Evolutionary conservation across 1,284 basidiomycete genomes (phyloP).

Genomic region (Trichosporon sp.): DNA sequence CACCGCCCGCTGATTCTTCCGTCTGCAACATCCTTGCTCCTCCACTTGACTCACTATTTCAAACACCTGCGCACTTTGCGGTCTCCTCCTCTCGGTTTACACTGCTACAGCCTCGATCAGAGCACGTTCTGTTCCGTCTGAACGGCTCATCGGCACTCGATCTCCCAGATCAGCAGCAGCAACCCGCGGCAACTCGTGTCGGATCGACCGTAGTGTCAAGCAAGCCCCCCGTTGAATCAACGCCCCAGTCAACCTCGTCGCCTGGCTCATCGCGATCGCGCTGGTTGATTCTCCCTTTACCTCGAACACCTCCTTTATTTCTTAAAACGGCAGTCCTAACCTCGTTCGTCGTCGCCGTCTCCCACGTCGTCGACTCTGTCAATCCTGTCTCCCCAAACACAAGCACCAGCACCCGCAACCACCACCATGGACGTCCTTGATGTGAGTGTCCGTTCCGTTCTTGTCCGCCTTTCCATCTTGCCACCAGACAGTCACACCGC

Average conservation of each 20-base stretch:
- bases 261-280: not conserved
- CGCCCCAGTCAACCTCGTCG: not conserved
- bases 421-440: slow-evolving; percentile 33
- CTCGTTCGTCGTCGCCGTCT: not conserved
- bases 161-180: not conserved
- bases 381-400: slow-evolving; percentile 2
- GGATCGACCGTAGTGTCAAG: not conserved
- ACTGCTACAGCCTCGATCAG: not conserved
- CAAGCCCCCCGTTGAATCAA: not conserved
- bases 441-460: slow-evolving; percentile 21
- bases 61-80: not conserved
- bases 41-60: not conserved
- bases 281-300: not conserved
- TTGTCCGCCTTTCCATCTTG: slow-evolving; percentile 1
- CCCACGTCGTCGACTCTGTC: not conserved
- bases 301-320: not conserved
- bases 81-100: not conserved
- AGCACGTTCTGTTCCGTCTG: not conserved
- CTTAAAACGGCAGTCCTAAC: not conserved
- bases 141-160: not conserved
- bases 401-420: no score
- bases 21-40: not conserved
- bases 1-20: not conserved
- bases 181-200: not conserved
- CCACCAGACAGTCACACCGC: not conserved